phyloP scores from a whole-genome alignment of 2,329 filamentous ascomycete species.

The Apiospora arundinis region DNA sequence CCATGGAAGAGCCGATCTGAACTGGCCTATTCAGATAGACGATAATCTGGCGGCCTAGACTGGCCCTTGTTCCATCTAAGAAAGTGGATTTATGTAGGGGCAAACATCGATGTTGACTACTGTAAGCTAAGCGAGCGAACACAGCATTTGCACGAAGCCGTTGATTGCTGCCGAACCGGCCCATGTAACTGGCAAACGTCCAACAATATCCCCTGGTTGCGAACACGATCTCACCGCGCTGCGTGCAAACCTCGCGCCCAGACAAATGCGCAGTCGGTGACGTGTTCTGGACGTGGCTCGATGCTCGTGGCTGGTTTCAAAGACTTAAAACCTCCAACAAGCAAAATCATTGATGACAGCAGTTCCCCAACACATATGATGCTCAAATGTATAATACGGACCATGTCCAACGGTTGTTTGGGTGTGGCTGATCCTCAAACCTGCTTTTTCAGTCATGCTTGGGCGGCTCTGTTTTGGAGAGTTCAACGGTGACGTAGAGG shows the following conservation, averaged over 20 bases:
- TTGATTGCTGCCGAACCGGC: background rate
- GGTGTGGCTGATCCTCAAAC: constrained; percentile 6
- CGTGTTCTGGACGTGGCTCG: constrained; percentile 3
- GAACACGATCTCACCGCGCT: background rate
- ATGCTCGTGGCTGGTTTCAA: constrained; percentile 1
- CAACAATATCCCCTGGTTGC: background rate
- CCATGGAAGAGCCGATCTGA: background rate
- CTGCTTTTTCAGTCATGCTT: constrained; percentile 1
- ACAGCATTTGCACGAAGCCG: background rate
- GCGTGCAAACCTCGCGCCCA: background rate
- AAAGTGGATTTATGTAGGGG: background rate
- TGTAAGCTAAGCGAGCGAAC: background rate
- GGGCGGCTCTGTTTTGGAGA: background rate
- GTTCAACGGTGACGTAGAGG: constrained; percentile 8
- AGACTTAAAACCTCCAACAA: background rate
- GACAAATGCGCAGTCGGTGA: background rate
- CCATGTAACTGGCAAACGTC: background rate
- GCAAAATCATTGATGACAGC: background rate
- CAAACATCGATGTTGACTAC: background rate
- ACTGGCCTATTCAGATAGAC: background rate
- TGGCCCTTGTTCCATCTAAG: background rate
- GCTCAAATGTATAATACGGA: background rate
- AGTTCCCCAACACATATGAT: background rate
- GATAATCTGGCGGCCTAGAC: background rate
- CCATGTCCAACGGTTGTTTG: background rate